These are phyloP conservation scores for Phycomyces nitens DNA, from an alignment of 192 early-diverging fungal genomes.

Conservation along the genomic window DNA sequence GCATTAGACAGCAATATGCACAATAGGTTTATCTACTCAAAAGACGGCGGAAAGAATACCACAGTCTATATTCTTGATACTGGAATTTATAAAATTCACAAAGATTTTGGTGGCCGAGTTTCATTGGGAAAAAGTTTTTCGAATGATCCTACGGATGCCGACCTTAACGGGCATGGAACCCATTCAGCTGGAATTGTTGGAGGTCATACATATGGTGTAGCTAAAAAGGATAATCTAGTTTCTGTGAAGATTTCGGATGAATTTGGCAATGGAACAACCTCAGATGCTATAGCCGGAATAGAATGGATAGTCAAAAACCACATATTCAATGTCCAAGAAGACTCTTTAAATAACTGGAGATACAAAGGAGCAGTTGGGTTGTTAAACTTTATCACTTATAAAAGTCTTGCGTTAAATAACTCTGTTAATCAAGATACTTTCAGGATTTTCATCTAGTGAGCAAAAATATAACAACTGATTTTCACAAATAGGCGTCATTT, in stretches of 20 bases:
- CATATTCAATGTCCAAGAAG: too few relatives aligned
- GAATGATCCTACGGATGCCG: constrained; percentile 15
- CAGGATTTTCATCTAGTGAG: too few relatives aligned
- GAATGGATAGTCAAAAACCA: constrained; percentile 27
- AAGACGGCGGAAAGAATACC: constrained; percentile 26
- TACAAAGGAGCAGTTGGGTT: constrained; percentile 34
- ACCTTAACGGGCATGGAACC: constrained; percentile 57
- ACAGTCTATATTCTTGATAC: constrained; percentile 62
- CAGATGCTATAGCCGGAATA: constrained; percentile 40
- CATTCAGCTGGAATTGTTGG: constrained; percentile 68
- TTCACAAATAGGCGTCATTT: constrained; percentile 32
- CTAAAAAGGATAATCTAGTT: constrained; percentile 66
- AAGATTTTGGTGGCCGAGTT: constrained; percentile 75
- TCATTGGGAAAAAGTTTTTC: constrained; percentile 39
- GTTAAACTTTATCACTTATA: constrained; percentile 79
- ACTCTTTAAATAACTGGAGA: constrained; percentile 18
- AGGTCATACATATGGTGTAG: constrained; percentile 61
- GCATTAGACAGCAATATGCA: neutral
- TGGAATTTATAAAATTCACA: constrained; percentile 54
- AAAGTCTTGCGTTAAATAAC: too few relatives aligned
- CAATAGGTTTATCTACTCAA: neutral
- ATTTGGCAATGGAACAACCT: constrained; percentile 52
- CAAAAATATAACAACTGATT: neutral
- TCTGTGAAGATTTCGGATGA: constrained; percentile 66
- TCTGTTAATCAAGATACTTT: too few relatives aligned